Evolutionary conservation across 768 basidiomycete genomes (phyloP).

Genomic region (Suillus subluteus): DNA sequence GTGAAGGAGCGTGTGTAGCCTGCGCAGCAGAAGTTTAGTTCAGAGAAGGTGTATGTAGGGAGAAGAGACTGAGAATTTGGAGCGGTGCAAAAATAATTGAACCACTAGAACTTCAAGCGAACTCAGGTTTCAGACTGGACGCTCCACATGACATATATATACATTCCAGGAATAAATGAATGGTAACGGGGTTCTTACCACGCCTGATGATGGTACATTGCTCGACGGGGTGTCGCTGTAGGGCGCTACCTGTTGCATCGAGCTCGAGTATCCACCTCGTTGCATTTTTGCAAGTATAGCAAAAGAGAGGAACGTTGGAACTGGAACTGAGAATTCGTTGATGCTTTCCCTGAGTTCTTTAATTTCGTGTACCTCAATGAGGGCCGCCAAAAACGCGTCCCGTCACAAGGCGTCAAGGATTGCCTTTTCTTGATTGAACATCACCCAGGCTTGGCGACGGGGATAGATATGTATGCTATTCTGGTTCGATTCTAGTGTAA

Average conservation of each 20-base stretch:
- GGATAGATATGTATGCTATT: not conserved
- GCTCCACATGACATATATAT: slow-evolving; percentile 4
- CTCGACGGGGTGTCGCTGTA: slow-evolving; percentile 25
- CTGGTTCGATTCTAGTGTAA: not conserved
- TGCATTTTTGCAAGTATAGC: not conserved
- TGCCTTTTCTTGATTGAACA: not conserved
- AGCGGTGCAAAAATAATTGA: not conserved
- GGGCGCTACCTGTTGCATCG: slow-evolving; percentile 29
- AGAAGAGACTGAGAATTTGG: not conserved
- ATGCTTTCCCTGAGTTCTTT: not conserved
- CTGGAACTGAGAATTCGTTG: not conserved
- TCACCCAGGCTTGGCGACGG: not conserved
- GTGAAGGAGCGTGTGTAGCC: slow-evolving; percentile 42
- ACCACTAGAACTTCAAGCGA: not conserved
- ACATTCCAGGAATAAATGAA: not conserved
- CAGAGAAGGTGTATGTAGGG: slow-evolving; percentile 1
- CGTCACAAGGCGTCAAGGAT: not conserved
- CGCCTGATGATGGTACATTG: slow-evolving; percentile 27
- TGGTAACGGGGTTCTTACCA: slow-evolving; percentile 17
- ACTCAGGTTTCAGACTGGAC: slow-evolving; percentile 4
- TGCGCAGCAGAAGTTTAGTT: slow-evolving; percentile 32
- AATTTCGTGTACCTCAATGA: not conserved
- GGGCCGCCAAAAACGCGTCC: not conserved
- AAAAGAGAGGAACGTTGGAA: not conserved
- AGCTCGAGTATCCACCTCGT: slow-evolving; percentile 16